Conservation (phyloP, 768 basidiomycete genomes). For the Boletus coccyginus region DNA sequence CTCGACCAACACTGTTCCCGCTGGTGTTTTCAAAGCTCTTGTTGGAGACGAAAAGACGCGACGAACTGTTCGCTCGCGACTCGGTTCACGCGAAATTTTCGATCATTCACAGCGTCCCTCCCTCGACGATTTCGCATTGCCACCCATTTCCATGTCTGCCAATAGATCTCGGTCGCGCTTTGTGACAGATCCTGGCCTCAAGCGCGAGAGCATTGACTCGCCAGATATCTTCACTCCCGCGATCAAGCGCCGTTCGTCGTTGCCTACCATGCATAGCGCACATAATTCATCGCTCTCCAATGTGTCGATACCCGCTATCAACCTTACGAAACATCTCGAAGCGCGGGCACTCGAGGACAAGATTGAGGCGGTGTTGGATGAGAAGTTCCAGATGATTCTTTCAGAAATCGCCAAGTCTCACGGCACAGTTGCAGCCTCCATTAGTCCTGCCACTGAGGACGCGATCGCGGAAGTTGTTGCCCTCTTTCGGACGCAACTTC, state of each 20-base stretch:
- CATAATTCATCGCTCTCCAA: slow-evolving; percentile 44
- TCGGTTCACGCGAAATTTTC: slow-evolving; percentile 71
- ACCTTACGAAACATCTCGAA: slow-evolving; percentile 56
- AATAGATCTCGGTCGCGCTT: slow-evolving; percentile 52
- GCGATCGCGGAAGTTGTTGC: slow-evolving; percentile 66
- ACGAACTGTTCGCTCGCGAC: slow-evolving; percentile 68
- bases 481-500: slow-evolving; percentile 65
- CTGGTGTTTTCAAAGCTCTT: slow-evolving; percentile 82
- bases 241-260: slow-evolving; percentile 51
- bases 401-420: slow-evolving; percentile 36
- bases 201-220: slow-evolving; percentile 27
- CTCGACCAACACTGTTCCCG: slow-evolving; percentile 75
- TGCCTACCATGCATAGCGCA: slow-evolving; percentile 52
- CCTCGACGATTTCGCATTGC: slow-evolving; percentile 72
- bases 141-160: slow-evolving; percentile 62
- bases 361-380: slow-evolving; percentile 63
- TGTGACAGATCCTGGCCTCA: slow-evolving; percentile 55
- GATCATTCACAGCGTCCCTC: slow-evolving; percentile 68
- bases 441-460: slow-evolving; percentile 51
- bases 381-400: slow-evolving; percentile 57
- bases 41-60: slow-evolving; percentile 67
- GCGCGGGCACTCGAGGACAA: slow-evolving; percentile 59
- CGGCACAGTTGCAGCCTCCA: slow-evolving; percentile 24
- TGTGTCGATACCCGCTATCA: slow-evolving; percentile 43
- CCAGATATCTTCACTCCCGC: slow-evolving; percentile 45